Evolutionary conservation across 2,329 filamentous ascomycete genomes (phyloP).

Genomic region (Juglanconis oblonga): DNA sequence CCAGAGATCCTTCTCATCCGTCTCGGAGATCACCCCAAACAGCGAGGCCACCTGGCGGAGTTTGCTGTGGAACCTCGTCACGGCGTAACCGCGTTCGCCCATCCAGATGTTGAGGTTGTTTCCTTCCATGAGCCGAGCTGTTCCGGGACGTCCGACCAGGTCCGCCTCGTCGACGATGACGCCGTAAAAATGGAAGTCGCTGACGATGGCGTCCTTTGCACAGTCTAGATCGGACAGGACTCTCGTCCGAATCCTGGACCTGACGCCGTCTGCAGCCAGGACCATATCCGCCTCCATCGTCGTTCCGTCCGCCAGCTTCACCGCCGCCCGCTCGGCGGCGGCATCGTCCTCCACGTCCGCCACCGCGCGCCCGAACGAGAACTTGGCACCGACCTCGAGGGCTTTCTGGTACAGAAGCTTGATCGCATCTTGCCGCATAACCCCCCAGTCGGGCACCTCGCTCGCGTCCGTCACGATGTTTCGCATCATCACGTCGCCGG

Average conservation of each 20-base stretch:
- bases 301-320: constrained; percentile 25
- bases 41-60: constrained; percentile 10
- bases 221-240: constrained; percentile 26
- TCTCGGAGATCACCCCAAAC: constrained; percentile 20
- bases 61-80: constrained; percentile 21
- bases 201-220: constrained; percentile 19
- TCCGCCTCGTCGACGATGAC: constrained; percentile 10
- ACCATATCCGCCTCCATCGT: constrained; percentile 38
- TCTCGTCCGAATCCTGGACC: constrained; percentile 38
- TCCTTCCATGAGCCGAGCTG: constrained; percentile 18
- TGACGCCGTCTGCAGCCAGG: constrained; percentile 42
- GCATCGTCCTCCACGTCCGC: background rate
- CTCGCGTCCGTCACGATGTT: constrained; percentile 16
- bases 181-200: constrained; percentile 21
- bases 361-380: background rate
- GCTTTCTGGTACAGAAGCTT: constrained; percentile 10
- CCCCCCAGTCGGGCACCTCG: constrained; percentile 20
- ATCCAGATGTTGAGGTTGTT: constrained; percentile 22
- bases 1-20: constrained; percentile 23
- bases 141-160: background rate
- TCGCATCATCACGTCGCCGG: constrained; percentile 15
- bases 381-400: background rate
- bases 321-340: background rate
- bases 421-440: constrained; percentile 18
- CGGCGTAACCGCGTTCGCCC: constrained; percentile 17